These are phyloP conservation scores for Cladosporium sp. DNA, from an alignment of 2,329 filamentous ascomycete species.

Conservation along the genomic window DNA sequence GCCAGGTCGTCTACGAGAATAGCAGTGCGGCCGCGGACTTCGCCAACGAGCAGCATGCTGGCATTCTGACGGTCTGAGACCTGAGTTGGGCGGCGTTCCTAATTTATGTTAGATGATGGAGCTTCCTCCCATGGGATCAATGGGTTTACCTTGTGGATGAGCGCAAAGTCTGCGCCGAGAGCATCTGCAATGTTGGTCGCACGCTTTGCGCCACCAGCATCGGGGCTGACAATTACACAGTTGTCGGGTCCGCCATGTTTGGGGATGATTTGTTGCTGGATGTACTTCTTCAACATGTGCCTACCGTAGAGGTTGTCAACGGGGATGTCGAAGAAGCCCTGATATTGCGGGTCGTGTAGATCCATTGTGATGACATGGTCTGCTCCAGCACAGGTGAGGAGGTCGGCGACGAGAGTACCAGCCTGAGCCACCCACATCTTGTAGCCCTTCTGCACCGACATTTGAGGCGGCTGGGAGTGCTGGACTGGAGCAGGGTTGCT, in stretches of 20 bases:
- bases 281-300: conserved; percentile 67
- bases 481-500: conserved; percentile 38
- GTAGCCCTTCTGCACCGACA: conserved; percentile 74
- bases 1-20: conserved; percentile 93
- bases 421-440: conserved; percentile 99
- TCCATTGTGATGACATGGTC: conserved; percentile 99
- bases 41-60: conserved; percentile 92
- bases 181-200: conserved; percentile 93
- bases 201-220: conserved; percentile 94
- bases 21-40: conserved; percentile 76
- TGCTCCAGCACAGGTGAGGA: conserved; percentile 91
- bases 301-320: conserved; percentile 96
- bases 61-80: conserved; percentile 78
- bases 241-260: conserved; percentile 60
- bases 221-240: conserved; percentile 85
- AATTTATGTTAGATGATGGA: conserved; percentile 22
- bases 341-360: conserved; percentile 92
- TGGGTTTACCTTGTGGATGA: conserved; percentile 86
- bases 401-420: conserved; percentile 88
- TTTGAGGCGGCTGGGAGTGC: conserved; percentile 65
- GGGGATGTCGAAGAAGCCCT: conserved; percentile 98
- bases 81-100: conserved; percentile 86
- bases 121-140: not conserved
- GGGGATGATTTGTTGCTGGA: conserved; percentile 78
- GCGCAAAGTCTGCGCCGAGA: conserved; percentile 89